Percentiles rank a stretch among this genome's conserved stretches.
phyloP scores from a whole-genome alignment of 1,284 basidiomycete genomes.

The Trametes sp. region DNA sequence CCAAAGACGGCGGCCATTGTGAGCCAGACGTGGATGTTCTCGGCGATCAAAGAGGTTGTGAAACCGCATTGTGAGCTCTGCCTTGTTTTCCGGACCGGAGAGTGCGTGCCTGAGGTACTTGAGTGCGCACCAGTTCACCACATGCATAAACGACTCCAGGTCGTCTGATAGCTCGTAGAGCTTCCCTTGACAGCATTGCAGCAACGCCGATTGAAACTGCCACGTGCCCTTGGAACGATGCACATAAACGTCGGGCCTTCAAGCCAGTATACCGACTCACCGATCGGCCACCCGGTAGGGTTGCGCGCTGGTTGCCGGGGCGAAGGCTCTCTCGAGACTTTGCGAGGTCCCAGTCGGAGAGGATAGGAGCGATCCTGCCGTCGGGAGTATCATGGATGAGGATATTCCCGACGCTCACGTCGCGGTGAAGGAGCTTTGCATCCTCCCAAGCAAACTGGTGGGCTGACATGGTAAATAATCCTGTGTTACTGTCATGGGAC shows the following conservation, averaged over 20 bases:
- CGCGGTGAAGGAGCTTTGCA: constrained; percentile 12
- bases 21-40: too few species aligned
- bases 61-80: background rate
- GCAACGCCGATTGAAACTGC: constrained; percentile 23
- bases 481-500: too few species aligned
- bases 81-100: background rate
- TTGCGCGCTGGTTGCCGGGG: too few species aligned
- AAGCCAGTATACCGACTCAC: background rate
- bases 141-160: constrained; percentile 27
- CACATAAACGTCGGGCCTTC: background rate
- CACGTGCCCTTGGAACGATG: constrained; percentile 19
- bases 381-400: constrained; percentile 5
- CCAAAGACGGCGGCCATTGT: too few species aligned
- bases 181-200: constrained; percentile 13
- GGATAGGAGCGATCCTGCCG: background rate
- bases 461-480: too few species aligned
- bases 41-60: too few species aligned
- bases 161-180: constrained; percentile 25
- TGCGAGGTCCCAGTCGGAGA: constrained; percentile 17
- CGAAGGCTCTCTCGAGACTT: background rate
- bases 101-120: background rate
- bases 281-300: background rate
- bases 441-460: constrained; percentile 5
- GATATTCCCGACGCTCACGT: constrained; percentile 20
- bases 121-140: constrained; percentile 8